These are phyloP conservation scores for Diaporthe nobilis DNA, from an alignment of 2,329 filamentous ascomycete species.

Conservation along the genomic window DNA sequence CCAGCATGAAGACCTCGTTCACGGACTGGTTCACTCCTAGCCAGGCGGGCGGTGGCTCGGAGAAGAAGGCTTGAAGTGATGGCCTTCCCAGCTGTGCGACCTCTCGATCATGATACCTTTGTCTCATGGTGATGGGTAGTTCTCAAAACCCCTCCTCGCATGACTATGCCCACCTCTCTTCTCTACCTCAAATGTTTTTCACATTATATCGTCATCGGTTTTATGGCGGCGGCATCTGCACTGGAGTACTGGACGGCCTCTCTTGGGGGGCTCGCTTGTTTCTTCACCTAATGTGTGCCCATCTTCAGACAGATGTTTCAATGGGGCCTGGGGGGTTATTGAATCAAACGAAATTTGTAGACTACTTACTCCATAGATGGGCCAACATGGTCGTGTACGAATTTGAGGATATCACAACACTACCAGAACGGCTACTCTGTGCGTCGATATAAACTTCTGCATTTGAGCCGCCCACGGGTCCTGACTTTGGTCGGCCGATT, in stretches of 20 bases:
- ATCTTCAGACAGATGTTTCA: neutral
- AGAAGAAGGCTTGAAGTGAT: conserved; percentile 25
- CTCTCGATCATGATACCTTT: neutral
- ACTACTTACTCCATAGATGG: conserved; percentile 29
- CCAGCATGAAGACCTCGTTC: conserved; percentile 88
- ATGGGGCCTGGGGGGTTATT: neutral
- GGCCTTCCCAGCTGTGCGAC: neutral
- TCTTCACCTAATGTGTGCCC: conserved; percentile 11
- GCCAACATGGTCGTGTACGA: conserved; percentile 25
- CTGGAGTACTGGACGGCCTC: conserved; percentile 35
- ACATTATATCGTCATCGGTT: neutral
- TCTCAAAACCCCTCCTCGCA: neutral
- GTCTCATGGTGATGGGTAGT: neutral
- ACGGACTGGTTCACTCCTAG: conserved; percentile 64
- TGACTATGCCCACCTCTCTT: neutral
- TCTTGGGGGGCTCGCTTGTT: neutral
- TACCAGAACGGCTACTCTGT: neutral
- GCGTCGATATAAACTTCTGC: neutral
- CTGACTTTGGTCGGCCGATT: neutral
- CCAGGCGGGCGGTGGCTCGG: neutral
- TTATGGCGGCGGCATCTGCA: conserved; percentile 34
- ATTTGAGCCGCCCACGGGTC: neutral
- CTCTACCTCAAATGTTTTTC: neutral
- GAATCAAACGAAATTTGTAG: conserved; percentile 13
- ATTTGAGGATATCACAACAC: conserved; percentile 18